A percentile compares a stretch with the other conserved stretches of the same genome.
Conservation (phyloP, 495 filamentous ascomycete genomes). For the Parmelia sp. region DNA sequence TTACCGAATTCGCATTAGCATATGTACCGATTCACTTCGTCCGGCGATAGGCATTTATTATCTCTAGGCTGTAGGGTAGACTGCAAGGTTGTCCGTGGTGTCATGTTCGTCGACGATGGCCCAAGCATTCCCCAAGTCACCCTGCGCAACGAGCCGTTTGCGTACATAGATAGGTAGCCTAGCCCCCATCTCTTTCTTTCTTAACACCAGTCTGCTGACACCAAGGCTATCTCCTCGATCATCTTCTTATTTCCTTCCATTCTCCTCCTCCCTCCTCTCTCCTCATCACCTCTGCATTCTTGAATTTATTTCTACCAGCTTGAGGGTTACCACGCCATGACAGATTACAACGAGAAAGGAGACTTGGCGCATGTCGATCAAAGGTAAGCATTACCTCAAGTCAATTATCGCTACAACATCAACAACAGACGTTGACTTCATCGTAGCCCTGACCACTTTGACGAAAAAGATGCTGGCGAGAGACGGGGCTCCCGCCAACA, state of each 20-base stretch:
- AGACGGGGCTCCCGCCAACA: conserved; percentile 16
- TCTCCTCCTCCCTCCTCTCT: not conserved
- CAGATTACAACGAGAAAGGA: conserved; percentile 9
- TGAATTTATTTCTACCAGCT: not conserved
- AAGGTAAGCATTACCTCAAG: not conserved
- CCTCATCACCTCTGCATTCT: not conserved
- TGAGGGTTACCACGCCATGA: conserved; percentile 1
- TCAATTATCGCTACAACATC: not conserved
- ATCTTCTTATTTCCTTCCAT: not conserved
- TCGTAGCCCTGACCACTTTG: conserved; percentile 9
- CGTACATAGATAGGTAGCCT: not conserved
- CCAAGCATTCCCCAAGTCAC: not conserved
- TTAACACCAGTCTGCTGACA: not conserved
- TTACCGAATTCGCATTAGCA: not conserved
- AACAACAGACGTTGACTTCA: not conserved
- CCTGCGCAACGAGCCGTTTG: conserved; percentile 1
- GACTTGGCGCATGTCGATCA: conserved; percentile 16
- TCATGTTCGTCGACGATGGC: too few species aligned
- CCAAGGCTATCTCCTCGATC: not conserved
- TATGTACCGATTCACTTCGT: too few species aligned
- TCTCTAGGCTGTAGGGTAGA: not conserved
- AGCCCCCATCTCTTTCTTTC: not conserved
- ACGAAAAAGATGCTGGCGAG: not conserved
- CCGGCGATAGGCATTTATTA: too few species aligned
- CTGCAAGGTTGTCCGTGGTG: not conserved